phyloP scores from a whole-genome alignment of 352 stramenopile genomes.

The Pythium pyrilobum region DNA sequence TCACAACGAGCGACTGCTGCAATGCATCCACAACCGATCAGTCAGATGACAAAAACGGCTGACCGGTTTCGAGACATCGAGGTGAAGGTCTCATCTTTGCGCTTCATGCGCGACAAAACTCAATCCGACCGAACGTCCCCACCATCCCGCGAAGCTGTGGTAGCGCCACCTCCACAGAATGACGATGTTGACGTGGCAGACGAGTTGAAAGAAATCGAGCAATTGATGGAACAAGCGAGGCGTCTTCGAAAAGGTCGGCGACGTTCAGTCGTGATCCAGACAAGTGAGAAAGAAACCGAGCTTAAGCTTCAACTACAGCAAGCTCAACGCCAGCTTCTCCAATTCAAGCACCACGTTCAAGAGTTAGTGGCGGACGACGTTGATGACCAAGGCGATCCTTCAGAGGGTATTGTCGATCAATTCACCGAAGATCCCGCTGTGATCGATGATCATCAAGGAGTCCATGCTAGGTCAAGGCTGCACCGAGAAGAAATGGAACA shows the following conservation, averaged over 20 bases:
- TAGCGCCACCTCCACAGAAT: background rate
- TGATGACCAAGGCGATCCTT: background rate
- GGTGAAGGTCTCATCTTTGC: constrained; percentile 14
- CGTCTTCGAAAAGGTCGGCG: constrained; percentile 26
- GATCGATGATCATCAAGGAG: background rate
- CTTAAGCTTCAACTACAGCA: constrained; percentile 63
- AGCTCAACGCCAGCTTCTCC: constrained; percentile 60
- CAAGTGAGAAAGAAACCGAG: constrained; percentile 52
- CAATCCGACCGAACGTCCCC: background rate
- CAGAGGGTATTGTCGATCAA: background rate
- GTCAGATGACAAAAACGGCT: constrained; percentile 13
- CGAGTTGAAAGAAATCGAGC: constrained; percentile 48
- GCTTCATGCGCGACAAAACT: constrained; percentile 5
- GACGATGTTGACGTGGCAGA: constrained; percentile 23
- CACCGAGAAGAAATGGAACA: background rate
- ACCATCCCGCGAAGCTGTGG: background rate
- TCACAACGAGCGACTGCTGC: too few relatives aligned
- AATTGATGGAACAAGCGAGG: constrained; percentile 42
- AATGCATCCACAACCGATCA: too few relatives aligned
- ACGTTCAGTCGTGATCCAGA: constrained; percentile 17
- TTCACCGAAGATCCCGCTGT: background rate
- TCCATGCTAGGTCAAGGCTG: background rate
- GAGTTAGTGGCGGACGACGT: constrained; percentile 12
- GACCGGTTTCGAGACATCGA: constrained; percentile 14
- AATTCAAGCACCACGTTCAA: constrained; percentile 63